Conservation (phyloP, 2,329 filamentous ascomycete genomes). For the Rhynchosporium graminicola region DNA sequence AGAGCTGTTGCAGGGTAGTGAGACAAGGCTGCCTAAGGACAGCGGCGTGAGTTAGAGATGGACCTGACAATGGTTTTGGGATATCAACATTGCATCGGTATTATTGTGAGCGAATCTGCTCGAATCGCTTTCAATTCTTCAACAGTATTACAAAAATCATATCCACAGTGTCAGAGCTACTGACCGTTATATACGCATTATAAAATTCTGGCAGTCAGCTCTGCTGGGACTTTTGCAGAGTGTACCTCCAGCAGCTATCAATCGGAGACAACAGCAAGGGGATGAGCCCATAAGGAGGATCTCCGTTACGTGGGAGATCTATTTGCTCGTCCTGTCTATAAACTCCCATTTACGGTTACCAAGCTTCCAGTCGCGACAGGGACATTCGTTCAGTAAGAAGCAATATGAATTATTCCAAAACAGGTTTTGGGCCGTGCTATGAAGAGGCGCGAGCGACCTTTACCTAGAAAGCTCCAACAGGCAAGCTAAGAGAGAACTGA, state of each 20-base stretch:
- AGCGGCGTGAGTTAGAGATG: too few species aligned
- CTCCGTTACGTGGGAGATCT: background rate
- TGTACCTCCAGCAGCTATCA: background rate
- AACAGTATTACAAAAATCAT: too few species aligned
- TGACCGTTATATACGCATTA: too few species aligned
- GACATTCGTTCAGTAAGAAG: background rate
- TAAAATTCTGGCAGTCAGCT: too few species aligned
- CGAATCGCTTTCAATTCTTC: too few species aligned
- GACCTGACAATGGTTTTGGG: too few species aligned
- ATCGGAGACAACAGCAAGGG: background rate
- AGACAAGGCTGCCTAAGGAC: background rate
- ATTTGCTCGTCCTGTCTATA: background rate
- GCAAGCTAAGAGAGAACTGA: background rate
- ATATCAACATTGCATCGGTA: too few species aligned
- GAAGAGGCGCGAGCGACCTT: background rate
- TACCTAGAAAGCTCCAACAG: background rate
- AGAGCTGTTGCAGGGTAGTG: background rate
- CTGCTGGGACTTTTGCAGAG: too few species aligned
- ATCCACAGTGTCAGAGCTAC: too few species aligned
- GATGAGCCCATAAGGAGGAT: background rate
- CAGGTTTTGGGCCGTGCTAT: background rate
- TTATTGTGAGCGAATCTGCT: too few species aligned
- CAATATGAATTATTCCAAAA: background rate
- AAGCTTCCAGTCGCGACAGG: background rate
- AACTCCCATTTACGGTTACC: slow-evolving; percentile 1